Conservation (phyloP, 352 stramenopile species). For the Phytopythium helicoides region DNA sequence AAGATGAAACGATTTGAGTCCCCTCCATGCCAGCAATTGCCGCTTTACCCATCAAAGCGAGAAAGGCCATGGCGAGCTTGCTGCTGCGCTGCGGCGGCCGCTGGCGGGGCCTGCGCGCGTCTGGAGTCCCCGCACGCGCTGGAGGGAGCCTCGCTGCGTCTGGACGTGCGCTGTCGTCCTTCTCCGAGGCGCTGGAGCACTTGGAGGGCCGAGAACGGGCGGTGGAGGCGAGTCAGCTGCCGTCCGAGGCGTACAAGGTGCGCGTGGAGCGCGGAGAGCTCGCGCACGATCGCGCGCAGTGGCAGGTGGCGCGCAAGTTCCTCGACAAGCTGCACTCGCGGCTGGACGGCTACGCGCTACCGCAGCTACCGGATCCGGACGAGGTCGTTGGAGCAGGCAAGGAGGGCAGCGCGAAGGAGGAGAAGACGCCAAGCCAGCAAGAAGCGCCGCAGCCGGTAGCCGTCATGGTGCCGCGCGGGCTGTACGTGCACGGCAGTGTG, state of each 20-base stretch:
- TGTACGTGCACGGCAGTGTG: slow-evolving; percentile 95
- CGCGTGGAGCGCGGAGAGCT: slow-evolving; percentile 22
- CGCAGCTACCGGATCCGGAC: slow-evolving; percentile 12
- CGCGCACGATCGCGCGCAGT: slow-evolving; percentile 29
- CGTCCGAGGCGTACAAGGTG: slow-evolving; percentile 30
- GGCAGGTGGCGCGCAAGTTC: slow-evolving; percentile 26
- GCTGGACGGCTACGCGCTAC: slow-evolving; percentile 50
- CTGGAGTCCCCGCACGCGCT: background rate
- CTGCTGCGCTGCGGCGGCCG: background rate
- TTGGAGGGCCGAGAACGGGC: background rate
- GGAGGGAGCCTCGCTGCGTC: background rate
- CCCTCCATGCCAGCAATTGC: too few species aligned
- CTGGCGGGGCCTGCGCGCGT: background rate
- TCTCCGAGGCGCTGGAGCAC: slow-evolving; percentile 7
- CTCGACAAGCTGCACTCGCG: slow-evolving; percentile 64
- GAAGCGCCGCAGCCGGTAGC: slow-evolving; percentile 5
- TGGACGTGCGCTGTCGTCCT: slow-evolving; percentile 1
- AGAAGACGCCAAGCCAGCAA: background rate
- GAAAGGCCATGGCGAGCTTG: too few species aligned
- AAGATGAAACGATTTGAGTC: too few species aligned
- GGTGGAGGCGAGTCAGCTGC: background rate
- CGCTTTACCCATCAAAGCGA: too few species aligned
- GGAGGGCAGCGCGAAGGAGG: background rate
- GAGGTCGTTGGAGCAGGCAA: background rate
- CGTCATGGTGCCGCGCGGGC: slow-evolving; percentile 72